A percentile compares a stretch with the other conserved stretches of the same genome.
phyloP scores from a whole-genome alignment of 805 yeast species.

The Jamesozyma piceae region DNA sequence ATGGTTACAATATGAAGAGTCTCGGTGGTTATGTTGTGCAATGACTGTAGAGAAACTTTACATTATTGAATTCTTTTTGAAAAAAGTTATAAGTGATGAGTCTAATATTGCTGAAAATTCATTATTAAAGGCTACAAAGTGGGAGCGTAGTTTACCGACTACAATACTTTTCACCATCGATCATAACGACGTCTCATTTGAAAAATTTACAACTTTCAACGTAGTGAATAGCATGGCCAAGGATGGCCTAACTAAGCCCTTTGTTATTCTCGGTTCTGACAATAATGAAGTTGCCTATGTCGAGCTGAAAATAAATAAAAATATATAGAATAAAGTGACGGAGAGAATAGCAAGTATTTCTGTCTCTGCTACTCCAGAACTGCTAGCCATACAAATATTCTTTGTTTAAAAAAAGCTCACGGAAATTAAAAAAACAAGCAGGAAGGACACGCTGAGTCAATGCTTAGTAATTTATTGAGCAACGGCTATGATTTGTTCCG shows the following conservation, averaged over 20 bases:
- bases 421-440: too few relatives aligned
- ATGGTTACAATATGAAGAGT: slow-evolving; percentile 10
- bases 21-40: slow-evolving; percentile 5
- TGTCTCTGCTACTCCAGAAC: too few relatives aligned
- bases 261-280: not conserved
- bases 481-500: too few relatives aligned
- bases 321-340: too few relatives aligned
- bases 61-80: slow-evolving; percentile 4
- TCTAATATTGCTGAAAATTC: not conserved
- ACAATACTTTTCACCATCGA: not conserved
- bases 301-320: not conserved
- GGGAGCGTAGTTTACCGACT: not conserved
- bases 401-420: too few relatives aligned
- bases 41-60: slow-evolving; percentile 11
- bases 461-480: too few relatives aligned
- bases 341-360: too few relatives aligned
- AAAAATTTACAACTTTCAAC: not conserved
- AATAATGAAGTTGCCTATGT: not conserved
- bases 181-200: not conserved
- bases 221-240: too few relatives aligned
- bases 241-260: too few relatives aligned
- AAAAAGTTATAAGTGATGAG: not conserved
- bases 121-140: not conserved
- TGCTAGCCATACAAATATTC: too few relatives aligned
- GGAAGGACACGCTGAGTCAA: too few relatives aligned